A percentile compares a stretch with the other conserved stretches of the same genome.
Conservation (phyloP, 1,284 basidiomycete species). For the Porphyrellus sp. region DNA sequence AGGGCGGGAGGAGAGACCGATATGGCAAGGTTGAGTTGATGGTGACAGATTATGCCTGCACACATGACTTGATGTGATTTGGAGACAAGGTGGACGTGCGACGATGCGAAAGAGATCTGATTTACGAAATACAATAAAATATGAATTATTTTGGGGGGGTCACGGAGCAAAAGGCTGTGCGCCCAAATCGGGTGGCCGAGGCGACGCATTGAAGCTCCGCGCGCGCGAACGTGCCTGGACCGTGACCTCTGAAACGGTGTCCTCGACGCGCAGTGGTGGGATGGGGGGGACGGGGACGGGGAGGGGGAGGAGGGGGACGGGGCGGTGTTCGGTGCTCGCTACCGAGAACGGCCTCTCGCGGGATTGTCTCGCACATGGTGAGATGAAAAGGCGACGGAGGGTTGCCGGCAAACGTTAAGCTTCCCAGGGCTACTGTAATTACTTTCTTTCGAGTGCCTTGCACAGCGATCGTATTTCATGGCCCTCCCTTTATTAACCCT, state of each 20-base stretch:
- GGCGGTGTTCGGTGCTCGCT: conserved; percentile 38
- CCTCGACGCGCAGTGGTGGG: conserved; percentile 28
- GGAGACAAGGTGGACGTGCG: too few species aligned
- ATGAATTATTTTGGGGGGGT: not conserved
- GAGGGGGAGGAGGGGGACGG: conserved; percentile 9
- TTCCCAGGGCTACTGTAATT: conserved; percentile 35
- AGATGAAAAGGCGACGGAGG: conserved; percentile 27
- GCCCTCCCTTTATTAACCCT: conserved; percentile 20
- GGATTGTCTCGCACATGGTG: conserved; percentile 31
- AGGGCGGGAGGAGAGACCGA: conserved; percentile 15
- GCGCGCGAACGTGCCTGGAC: conserved; percentile 26
- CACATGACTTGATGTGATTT: conserved; percentile 29
- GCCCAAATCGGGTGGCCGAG: conserved; percentile 24
- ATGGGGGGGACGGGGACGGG: conserved; percentile 6
- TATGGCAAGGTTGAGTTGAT: conserved; percentile 10
- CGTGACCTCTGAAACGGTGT: conserved; percentile 32
- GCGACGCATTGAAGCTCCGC: conserved; percentile 24
- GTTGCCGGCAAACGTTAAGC: conserved; percentile 37
- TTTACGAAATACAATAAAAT: conserved; percentile 2
- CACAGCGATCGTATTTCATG: conserved; percentile 38
- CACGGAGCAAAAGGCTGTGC: not conserved
- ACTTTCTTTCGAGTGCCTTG: conserved; percentile 34
- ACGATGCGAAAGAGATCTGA: conserved; percentile 17
- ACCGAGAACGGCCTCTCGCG: conserved; percentile 34
- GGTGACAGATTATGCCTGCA: conserved; percentile 35